Evolutionary conservation across 148 eudicot species (phyloP).

Genomic region (Heliosperma pusillum): DNA sequence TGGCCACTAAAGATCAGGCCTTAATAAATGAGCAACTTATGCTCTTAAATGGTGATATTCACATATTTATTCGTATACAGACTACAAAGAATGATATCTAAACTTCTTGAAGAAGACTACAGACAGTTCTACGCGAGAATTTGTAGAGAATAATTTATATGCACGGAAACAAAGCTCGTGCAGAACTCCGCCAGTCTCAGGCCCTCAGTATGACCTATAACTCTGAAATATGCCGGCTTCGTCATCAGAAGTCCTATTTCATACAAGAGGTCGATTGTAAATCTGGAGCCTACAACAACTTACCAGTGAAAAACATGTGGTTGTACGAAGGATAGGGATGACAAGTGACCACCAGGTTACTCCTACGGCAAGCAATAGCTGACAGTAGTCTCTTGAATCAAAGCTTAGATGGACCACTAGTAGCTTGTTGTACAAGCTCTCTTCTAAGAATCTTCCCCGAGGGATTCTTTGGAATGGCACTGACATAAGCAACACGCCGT

Average conservation of each 20-base stretch:
- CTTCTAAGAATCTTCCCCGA: slow-evolving; percentile 81
- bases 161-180: background rate
- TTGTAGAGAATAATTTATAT: background rate
- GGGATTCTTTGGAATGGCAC: slow-evolving; percentile 65
- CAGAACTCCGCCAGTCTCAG: background rate
- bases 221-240: too few species aligned
- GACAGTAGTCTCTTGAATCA: slow-evolving; percentile 16
- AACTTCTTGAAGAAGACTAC: background rate
- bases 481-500: slow-evolving; percentile 60
- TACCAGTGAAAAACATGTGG: background rate
- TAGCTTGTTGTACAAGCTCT: slow-evolving; percentile 55
- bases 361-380: background rate
- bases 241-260: background rate
- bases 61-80: background rate
- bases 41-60: background rate
- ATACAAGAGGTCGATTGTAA: too few species aligned
- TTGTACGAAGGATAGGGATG: background rate
- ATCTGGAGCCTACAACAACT: too few species aligned
- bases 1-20: background rate
- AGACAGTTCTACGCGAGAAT: background rate
- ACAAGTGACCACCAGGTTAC: background rate
- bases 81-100: background rate
- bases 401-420: slow-evolving; percentile 31
- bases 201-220: background rate
- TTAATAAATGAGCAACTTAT: background rate